Conservation (phyloP, 768 basidiomycete species). For the Aureoboletus auriporus region DNA sequence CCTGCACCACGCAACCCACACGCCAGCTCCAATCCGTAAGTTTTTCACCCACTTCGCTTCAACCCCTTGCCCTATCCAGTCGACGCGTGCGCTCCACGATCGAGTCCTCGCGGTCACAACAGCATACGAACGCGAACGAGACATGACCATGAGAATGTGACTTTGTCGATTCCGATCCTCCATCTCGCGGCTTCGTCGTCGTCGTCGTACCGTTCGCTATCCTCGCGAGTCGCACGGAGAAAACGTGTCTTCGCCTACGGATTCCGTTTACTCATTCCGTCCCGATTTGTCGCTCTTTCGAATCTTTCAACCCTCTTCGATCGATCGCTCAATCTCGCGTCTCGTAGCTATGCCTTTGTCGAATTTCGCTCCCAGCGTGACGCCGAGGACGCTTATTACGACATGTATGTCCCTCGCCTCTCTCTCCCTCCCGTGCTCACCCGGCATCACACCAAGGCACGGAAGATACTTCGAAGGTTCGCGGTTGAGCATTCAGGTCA, state of each 20-base stretch:
- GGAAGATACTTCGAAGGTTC: constrained; percentile 71
- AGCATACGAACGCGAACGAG: constrained; percentile 30
- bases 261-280: constrained; percentile 27
- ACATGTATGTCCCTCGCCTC: constrained; percentile 52
- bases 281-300: constrained; percentile 32
- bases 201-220: constrained; percentile 23
- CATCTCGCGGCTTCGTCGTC: constrained; percentile 27
- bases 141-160: constrained; percentile 17
- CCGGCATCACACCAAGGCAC: constrained; percentile 47
- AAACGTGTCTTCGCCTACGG: constrained; percentile 27
- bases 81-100: constrained; percentile 34
- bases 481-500: constrained; percentile 70
- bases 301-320: constrained; percentile 31
- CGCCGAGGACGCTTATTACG: constrained; percentile 80
- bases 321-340: constrained; percentile 58
- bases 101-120: constrained; percentile 22
- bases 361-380: constrained; percentile 77
- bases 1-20: constrained; percentile 81
- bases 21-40: constrained; percentile 79
- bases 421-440: constrained; percentile 8
- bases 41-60: constrained; percentile 29
- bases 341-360: constrained; percentile 80
- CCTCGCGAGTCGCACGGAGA: constrained; percentile 24
- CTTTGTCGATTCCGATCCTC: constrained; percentile 28
- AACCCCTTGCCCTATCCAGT: constrained; percentile 35